phyloP scores from a whole-genome alignment of 1,139 yeast genomes.

The Geotrichum candidum region DNA sequence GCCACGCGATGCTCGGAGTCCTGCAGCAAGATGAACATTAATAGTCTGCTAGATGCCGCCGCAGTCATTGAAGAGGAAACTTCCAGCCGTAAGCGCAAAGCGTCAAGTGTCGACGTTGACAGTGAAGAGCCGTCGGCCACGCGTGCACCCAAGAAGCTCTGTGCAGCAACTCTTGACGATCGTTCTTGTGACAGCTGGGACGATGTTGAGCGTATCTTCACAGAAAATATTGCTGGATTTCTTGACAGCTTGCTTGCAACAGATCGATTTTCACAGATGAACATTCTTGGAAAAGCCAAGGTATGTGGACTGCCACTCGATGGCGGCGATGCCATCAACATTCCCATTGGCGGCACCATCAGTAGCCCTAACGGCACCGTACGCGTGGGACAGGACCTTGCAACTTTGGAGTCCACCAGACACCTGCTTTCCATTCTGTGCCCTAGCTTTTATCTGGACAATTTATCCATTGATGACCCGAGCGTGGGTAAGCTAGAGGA shows the following conservation, averaged over 20 bases:
- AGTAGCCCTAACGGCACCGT: slow-evolving; percentile 5
- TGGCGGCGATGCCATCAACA: slow-evolving; percentile 10
- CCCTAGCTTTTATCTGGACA: slow-evolving; percentile 24
- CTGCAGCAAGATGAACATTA: slow-evolving; percentile 25
- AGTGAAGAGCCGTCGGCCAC: background rate
- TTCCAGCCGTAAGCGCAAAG: background rate
- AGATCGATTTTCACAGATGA: slow-evolving; percentile 10
- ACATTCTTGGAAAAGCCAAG: slow-evolving; percentile 9
- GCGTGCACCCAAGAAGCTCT: background rate
- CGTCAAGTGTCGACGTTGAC: background rate
- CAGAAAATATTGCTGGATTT: slow-evolving; percentile 8
- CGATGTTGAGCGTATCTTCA: slow-evolving; percentile 11
- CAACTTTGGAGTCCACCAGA: slow-evolving; percentile 33
- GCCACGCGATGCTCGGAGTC: background rate
- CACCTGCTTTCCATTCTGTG: slow-evolving; percentile 28
- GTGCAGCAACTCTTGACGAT: background rate
- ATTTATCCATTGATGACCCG: slow-evolving; percentile 28
- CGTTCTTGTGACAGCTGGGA: slow-evolving; percentile 12
- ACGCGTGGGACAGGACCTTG: slow-evolving; percentile 26
- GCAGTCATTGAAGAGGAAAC: slow-evolving; percentile 22
- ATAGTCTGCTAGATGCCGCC: slow-evolving; percentile 30
- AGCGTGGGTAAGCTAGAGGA: slow-evolving; percentile 33
- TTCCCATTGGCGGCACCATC: slow-evolving; percentile 10
- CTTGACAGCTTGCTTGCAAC: slow-evolving; percentile 10
- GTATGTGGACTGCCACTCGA: slow-evolving; percentile 14